These are phyloP conservation scores for Alternaria arbusti DNA, from an alignment of 2,329 filamentous ascomycete species.

Conservation along the genomic window DNA sequence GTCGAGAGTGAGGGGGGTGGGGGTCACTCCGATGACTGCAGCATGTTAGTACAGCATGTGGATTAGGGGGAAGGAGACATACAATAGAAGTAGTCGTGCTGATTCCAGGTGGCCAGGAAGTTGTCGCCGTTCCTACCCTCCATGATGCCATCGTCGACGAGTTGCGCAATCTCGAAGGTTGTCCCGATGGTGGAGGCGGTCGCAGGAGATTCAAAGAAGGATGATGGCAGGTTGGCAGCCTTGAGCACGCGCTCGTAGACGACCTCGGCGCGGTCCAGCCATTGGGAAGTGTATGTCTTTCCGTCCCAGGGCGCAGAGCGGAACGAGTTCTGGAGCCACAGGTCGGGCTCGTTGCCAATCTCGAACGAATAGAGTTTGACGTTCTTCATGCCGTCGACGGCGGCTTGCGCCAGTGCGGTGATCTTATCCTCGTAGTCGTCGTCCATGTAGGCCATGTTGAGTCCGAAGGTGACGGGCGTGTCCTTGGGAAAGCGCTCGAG, in stretches of 20 bases:
- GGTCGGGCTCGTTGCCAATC: conserved; percentile 54
- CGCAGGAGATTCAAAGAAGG: conserved; percentile 58
- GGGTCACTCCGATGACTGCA: conserved; percentile 55
- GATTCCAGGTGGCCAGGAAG: conserved; percentile 57
- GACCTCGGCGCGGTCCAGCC: conserved; percentile 53
- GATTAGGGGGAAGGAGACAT: conserved; percentile 5
- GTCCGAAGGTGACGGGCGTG: conserved; percentile 58
- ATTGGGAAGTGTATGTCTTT: conserved; percentile 53
- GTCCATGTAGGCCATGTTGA: conserved; percentile 58
- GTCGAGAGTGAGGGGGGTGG: conserved; percentile 52
- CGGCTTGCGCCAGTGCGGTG: conserved; percentile 50
- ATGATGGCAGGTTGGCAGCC: conserved; percentile 48
- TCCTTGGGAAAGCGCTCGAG: conserved; percentile 58
- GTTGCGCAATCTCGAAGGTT: conserved; percentile 55
- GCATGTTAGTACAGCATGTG: conserved; percentile 19
- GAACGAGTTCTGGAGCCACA: conserved; percentile 54
- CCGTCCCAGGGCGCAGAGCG: conserved; percentile 54
- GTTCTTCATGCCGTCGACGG: conserved; percentile 46
- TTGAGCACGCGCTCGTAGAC: conserved; percentile 55
- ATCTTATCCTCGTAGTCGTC: conserved; percentile 55
- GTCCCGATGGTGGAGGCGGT: conserved; percentile 60
- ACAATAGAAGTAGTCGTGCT: conserved; percentile 62
- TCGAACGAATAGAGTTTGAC: conserved; percentile 52
- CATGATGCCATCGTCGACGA: conserved; percentile 51
- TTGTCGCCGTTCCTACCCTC: conserved; percentile 44